Conservation (phyloP, 1,284 basidiomycete species). For the Tylopilus orsonianus region DNA sequence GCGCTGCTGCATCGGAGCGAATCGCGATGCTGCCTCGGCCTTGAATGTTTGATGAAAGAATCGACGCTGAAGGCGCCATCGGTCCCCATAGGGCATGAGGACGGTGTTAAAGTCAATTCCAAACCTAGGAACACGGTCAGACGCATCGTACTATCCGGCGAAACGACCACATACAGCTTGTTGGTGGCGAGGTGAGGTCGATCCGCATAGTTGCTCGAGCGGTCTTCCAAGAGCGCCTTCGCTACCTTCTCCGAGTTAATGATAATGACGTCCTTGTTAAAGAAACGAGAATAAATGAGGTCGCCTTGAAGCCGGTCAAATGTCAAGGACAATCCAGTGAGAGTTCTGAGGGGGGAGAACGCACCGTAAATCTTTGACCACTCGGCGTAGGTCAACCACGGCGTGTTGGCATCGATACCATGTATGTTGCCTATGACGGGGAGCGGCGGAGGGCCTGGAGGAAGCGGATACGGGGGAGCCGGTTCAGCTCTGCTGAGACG, state of each 20-base stretch:
- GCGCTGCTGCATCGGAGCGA: slow-evolving; percentile 31
- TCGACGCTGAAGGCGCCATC: slow-evolving; percentile 40
- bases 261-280: slow-evolving; percentile 11
- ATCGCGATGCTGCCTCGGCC: slow-evolving; percentile 21
- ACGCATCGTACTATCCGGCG: background rate
- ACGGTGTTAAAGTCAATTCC: slow-evolving; percentile 37
- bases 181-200: slow-evolving; percentile 32
- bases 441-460: slow-evolving; percentile 15
- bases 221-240: slow-evolving; percentile 41
- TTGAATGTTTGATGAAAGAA: slow-evolving; percentile 37
- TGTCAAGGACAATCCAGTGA: background rate
- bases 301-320: slow-evolving; percentile 21
- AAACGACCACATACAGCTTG: slow-evolving; percentile 9
- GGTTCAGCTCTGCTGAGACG: background rate
- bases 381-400: slow-evolving; percentile 22
- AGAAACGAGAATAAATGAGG: slow-evolving; percentile 29
- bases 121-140: slow-evolving; percentile 33
- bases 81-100: slow-evolving; percentile 38
- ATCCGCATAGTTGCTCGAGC: slow-evolving; percentile 38
- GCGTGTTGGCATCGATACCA: slow-evolving; percentile 7
- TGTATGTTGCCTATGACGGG: slow-evolving; percentile 22
- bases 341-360: background rate
- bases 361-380: slow-evolving; percentile 17
- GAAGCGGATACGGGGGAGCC: slow-evolving; percentile 8
- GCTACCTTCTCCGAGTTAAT: slow-evolving; percentile 38